Evolutionary conservation across 495 filamentous ascomycete genomes (phyloP).

Genomic region (Xylaria intraflava): DNA sequence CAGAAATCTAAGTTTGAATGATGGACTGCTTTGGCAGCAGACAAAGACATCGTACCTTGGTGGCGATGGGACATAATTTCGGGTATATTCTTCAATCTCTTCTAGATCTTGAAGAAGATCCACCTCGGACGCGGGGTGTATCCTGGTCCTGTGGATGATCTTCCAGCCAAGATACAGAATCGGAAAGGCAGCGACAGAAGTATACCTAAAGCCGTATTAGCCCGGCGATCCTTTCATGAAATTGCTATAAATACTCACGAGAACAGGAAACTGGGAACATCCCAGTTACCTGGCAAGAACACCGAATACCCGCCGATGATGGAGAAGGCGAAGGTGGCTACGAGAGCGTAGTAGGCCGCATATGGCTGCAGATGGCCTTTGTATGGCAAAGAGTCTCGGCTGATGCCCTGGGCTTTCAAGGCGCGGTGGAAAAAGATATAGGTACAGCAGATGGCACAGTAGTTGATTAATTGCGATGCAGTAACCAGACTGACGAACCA

Average conservation of each 20-base stretch:
- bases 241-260: constrained; percentile 41
- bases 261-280: constrained; percentile 68
- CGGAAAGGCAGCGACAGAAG: constrained; percentile 61
- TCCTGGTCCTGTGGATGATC: constrained; percentile 54
- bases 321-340: constrained; percentile 58
- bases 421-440: constrained; percentile 70
- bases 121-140: constrained; percentile 52
- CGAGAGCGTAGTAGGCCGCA: constrained; percentile 59
- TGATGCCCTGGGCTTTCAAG: constrained; percentile 60
- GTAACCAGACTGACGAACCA: constrained; percentile 73
- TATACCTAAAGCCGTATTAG: constrained; percentile 36
- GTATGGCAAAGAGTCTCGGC: constrained; percentile 58
- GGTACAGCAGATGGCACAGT: constrained; percentile 59
- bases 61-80: constrained; percentile 51
- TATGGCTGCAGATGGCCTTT: constrained; percentile 61
- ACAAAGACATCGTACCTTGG: constrained; percentile 46
- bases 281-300: constrained; percentile 67
- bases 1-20: background rate
- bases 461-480: constrained; percentile 74
- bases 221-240: background rate
- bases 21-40: background rate
- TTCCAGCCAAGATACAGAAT: constrained; percentile 67
- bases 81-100: constrained; percentile 68
- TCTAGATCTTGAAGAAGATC: constrained; percentile 58
- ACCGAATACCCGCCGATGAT: constrained; percentile 72